Evolutionary conservation across 2,329 filamentous ascomycete genomes (phyloP), one percentile per base, ranked within the genome.

Genomic region (Sordariomycetes sp.): DNA sequence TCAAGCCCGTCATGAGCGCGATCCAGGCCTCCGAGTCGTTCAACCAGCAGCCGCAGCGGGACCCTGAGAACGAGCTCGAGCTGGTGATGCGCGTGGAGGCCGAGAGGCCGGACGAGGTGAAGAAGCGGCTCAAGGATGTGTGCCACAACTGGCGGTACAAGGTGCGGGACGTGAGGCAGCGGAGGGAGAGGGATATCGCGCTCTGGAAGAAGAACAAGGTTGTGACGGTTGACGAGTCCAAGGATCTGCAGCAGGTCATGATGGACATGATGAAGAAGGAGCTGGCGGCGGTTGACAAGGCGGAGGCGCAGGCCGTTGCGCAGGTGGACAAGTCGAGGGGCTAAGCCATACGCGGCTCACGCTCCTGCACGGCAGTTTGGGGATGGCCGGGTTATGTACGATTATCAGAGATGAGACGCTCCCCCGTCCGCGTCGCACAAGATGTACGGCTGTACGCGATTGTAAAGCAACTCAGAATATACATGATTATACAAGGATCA

Each of bases 21-120:
- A 71, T 82, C 55, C 78, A 81, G 68, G 63, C 67, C 34, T 75
- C 72, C 63, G 64, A 66, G n/a, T 73, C 78, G 62, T 81, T 78
- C 68, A 82, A 82, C 72, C 79, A 82, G 73, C 79, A 81, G 73
- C 79, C 79, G 53, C 80, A 82, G 74, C 71, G 71, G 22, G 74
- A 73, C 65, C 71, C 76, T 52, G 79, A 82, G 66, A 82, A 82
- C 67, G 77, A 80, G 67, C 74, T 82, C 24, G 79, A 82, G 71
- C 74, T 83, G 58, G 64, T 77, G 32, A 71, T 83, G 60, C 74
- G 73, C 64, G 68, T 81, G 57, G 78, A 82, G 72, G 68, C 72
- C 34, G 77, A 79, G 69, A 68, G 68, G 61, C 72, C 69, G 57
- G 78, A 79, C 32, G 78, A 76, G 57, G 64, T 76, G 42, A 65